Evolutionary conservation across 345 rosid genomes (phyloP), one percentile per base, ranked within the genome.

Genomic region (Trapa incisa): DNA sequence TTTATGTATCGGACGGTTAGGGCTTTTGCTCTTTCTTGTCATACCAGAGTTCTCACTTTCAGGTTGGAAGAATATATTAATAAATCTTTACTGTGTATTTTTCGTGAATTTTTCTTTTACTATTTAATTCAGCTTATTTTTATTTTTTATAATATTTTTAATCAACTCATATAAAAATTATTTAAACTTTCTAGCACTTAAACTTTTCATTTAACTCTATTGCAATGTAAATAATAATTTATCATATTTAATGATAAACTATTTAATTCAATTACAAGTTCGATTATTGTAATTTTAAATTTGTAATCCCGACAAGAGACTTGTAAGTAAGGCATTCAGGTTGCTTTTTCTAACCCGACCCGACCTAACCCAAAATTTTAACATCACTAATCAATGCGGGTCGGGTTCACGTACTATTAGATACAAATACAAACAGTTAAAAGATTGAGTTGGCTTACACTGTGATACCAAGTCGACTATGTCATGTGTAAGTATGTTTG

Each of bases 321-420:
- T 90, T 93, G 65, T 86, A 91, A 4, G 89, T 82, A 57, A 85
- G 87, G 29, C 87, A 80, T 50, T 85, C 96, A 0, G 95, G 82
- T 76, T 87, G 88, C 76, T 80, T 94, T 82, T 80, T 0, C 96
- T 82, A 0, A 96, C 95, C 29, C 29, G 29, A 22, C 29, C 29
- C 29, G 29, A 22, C 29, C 29, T 22, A 22, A 22, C 29, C 29
- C 29, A 22, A 22, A 22, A 22, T 22, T 22, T 22, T 22, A 22
- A 22, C 29, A 22, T 22, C 29, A 22, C 29, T 22, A 22, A 22
- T 22, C 29, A 22, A 22, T 22, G 29, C 29, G 29, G 29, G 29
- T 22, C 29, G 29, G 29, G 29, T 22, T 22, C 29, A 22, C 0
- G 29, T 22, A 22, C 29, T 22, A 22, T 22, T 22, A 22, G 29